A percentile compares a stretch with the other conserved stretches of the same genome.
phyloP scores from a whole-genome alignment of 164 flowering plant genomes.

The Saururus chinensis region DNA sequence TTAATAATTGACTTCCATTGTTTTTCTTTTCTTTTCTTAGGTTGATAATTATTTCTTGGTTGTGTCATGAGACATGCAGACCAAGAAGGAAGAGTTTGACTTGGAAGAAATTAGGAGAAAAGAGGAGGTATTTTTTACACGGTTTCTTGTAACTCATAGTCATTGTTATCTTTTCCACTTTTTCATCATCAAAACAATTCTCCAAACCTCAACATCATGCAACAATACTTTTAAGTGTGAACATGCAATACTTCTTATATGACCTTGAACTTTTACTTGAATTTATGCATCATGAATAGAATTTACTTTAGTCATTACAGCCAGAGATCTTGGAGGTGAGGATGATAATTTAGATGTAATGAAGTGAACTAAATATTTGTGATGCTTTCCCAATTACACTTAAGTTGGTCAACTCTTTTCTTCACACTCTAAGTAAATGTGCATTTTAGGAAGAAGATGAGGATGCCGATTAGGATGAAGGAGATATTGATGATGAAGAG shows the following conservation, averaged over 20 bases:
- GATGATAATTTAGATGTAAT: neutral
- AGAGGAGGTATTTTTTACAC: conserved; percentile 4
- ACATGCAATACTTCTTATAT: too few relatives aligned
- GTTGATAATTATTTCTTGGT: neutral
- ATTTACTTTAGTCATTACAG: neutral
- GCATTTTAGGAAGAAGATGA: neutral
- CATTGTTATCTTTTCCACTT: neutral
- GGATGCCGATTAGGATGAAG: neutral
- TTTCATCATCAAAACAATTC: neutral
- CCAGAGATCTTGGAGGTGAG: neutral
- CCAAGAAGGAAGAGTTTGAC: conserved; percentile 6
- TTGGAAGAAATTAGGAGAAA: conserved; percentile 2
- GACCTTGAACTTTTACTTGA: too few relatives aligned
- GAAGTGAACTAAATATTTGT: neutral
- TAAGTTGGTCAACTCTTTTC: neutral
- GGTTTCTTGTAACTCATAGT: neutral
- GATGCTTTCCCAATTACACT: neutral
- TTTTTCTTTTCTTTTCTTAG: too few relatives aligned
- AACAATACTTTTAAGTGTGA: too few relatives aligned
- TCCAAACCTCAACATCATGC: too few relatives aligned
- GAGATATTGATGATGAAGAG: neutral
- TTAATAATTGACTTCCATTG: too few relatives aligned
- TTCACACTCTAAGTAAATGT: too few relatives aligned
- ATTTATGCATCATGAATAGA: too few relatives aligned
- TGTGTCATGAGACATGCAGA: neutral